A percentile compares a stretch with the other conserved stretches of the same genome.
Conservation (phyloP, 1,139 yeast species). For the Yamadazyma oceani region DNA sequence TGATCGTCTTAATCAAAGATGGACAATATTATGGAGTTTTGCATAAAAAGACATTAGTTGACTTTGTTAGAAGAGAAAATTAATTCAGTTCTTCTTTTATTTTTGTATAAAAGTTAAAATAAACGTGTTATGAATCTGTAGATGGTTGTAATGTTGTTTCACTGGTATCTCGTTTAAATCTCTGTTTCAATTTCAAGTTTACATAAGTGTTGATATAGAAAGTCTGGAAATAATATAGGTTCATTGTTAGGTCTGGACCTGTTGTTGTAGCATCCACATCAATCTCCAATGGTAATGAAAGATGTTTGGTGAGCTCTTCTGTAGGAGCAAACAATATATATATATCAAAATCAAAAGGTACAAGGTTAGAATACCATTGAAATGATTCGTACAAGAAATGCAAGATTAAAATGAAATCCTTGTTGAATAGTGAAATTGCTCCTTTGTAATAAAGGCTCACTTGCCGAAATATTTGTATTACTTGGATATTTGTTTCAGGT, state of each 20-base stretch:
- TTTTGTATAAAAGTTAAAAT: too few relatives aligned
- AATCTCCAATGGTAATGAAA: neutral
- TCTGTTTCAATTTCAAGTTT: neutral
- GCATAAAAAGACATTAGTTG: conserved; percentile 58
- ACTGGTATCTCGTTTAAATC: neutral
- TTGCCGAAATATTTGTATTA: neutral
- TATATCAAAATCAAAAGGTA: neutral
- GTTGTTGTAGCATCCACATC: neutral
- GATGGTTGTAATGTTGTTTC: neutral
- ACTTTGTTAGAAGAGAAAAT: conserved; percentile 32
- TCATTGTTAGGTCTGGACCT: neutral
- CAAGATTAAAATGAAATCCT: conserved; percentile 1
- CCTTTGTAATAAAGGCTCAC: neutral
- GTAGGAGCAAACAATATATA: neutral
- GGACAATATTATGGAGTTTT: conserved; percentile 55
- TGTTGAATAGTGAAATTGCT: neutral
- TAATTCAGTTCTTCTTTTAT: too few relatives aligned
- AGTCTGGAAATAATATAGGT: neutral
- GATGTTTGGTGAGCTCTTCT: neutral
- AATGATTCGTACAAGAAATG: conserved; percentile 1
- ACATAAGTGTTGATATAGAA: conserved; percentile 2
- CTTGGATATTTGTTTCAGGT: neutral
- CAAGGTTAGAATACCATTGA: neutral
- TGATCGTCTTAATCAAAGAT: conserved; percentile 48
- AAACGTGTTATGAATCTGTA: too few relatives aligned